These are phyloP conservation scores for Boletus sp. DNA, from an alignment of 1,284 basidiomycete species.

Conservation along the genomic window DNA sequence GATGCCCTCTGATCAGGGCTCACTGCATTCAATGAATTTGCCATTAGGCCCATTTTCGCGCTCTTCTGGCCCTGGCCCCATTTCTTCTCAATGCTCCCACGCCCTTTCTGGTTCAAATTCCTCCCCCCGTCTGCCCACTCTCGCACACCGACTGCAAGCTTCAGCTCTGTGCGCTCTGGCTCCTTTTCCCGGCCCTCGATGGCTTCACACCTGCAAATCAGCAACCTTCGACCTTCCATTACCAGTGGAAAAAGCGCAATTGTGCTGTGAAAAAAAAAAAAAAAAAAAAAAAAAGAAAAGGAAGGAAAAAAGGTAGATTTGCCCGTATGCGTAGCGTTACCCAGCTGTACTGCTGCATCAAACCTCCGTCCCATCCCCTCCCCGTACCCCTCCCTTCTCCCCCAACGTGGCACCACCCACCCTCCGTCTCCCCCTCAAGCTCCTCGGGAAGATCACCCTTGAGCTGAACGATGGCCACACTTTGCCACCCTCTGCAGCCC, in stretches of 20 bases:
- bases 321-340: too few species aligned
- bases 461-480: constrained; percentile 47
- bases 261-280: too few species aligned
- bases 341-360: too few species aligned
- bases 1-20: constrained; percentile 57
- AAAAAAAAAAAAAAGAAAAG: too few species aligned
- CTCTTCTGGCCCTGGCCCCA: constrained; percentile 55
- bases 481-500: constrained; percentile 51
- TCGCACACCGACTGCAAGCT: constrained; percentile 38
- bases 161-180: constrained; percentile 51
- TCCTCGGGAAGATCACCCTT: constrained; percentile 61
- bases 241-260: too few species aligned
- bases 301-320: too few species aligned
- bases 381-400: too few species aligned
- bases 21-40: constrained; percentile 62
- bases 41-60: constrained; percentile 49
- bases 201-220: too few species aligned
- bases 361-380: too few species aligned
- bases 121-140: constrained; percentile 50
- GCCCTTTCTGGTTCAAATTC: constrained; percentile 47
- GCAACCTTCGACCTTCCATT: too few species aligned
- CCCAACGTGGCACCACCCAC: constrained; percentile 31
- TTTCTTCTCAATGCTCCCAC: constrained; percentile 43
- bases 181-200: too few species aligned
- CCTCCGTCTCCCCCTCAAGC: constrained; percentile 54